Evolutionary conservation across 441 rosid species (phyloP).

Genomic region (Brassica hybrid): DNA sequence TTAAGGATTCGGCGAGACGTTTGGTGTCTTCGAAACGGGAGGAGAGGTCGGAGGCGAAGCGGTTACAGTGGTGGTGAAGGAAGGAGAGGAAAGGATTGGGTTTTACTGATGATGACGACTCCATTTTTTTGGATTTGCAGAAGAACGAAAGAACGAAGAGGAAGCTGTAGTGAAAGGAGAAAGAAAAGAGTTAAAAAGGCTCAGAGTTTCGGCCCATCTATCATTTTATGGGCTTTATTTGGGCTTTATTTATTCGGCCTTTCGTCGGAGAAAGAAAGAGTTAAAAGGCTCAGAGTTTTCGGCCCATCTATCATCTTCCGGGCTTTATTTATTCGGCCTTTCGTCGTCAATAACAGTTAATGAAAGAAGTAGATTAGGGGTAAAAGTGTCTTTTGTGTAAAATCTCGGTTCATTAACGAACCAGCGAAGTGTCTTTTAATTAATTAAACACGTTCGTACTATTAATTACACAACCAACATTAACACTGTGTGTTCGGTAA

Average conservation of each 20-base stretch:
- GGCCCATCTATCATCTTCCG: neutral
- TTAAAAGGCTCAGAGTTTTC: too few species aligned
- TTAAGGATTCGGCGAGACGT: constrained; percentile 54
- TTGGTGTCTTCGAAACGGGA: constrained; percentile 63
- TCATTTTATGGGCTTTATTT: too few species aligned
- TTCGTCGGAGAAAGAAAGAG: too few species aligned
- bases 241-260: too few species aligned
- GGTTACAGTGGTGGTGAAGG: constrained; percentile 68
- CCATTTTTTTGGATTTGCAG: constrained; percentile 51
- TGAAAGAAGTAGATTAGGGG: neutral
- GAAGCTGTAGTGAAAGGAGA: too few species aligned
- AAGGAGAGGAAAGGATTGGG: constrained; percentile 74
- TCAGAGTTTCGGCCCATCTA: too few species aligned
- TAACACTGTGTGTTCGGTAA: neutral
- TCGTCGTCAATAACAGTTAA: neutral
- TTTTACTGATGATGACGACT: constrained; percentile 45
- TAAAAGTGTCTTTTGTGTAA: neutral
- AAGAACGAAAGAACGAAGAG: neutral
- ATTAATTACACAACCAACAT: constrained; percentile 4
- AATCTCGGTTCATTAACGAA: neutral
- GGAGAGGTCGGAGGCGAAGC: constrained; percentile 66
- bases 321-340: constrained; percentile 29
- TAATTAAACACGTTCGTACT: neutral
- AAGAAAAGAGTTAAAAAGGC: too few species aligned
- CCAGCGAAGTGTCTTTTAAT: neutral